Conservation (phyloP, 768 basidiomycete genomes). For the Psilocybe sp. region DNA sequence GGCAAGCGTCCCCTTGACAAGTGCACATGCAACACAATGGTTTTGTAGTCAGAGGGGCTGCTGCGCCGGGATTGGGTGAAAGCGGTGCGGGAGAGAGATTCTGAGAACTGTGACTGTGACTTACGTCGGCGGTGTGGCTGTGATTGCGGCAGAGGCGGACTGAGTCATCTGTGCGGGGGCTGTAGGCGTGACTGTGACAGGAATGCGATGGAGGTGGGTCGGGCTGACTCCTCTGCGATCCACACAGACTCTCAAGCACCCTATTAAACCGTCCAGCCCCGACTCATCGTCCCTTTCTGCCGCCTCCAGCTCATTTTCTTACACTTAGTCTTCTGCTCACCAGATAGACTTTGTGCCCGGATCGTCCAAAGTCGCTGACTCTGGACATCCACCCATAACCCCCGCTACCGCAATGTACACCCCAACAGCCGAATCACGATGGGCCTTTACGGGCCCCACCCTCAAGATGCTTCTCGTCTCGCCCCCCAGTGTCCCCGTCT, state of each 20-base stretch:
- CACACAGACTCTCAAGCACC: constrained; percentile 5
- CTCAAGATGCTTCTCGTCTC: background rate
- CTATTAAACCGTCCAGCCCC: constrained; percentile 14
- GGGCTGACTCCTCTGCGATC: constrained; percentile 17
- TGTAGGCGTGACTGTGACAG: constrained; percentile 10
- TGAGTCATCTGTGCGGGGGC: constrained; percentile 14
- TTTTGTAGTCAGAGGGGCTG: background rate
- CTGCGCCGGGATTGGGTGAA: background rate
- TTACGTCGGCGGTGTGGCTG: constrained; percentile 12
- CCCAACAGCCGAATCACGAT: constrained; percentile 14
- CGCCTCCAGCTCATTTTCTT: background rate
- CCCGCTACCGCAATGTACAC: constrained; percentile 38
- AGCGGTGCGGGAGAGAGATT: constrained; percentile 12
- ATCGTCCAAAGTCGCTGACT: constrained; percentile 44
- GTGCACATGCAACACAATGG: background rate
- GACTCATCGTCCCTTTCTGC: background rate
- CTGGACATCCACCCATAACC: constrained; percentile 33
- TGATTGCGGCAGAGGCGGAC: constrained; percentile 1
- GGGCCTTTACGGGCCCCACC: constrained; percentile 19
- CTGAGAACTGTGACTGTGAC: constrained; percentile 8
- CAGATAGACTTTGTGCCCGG: constrained; percentile 38
- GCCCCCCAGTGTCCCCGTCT: constrained; percentile 5
- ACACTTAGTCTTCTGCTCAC: constrained; percentile 23
- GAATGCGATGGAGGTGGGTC: constrained; percentile 13
- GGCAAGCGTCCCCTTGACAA: background rate